phyloP scores from a whole-genome alignment of 1,284 basidiomycete genomes.

The Agroathelia rolfsii region DNA sequence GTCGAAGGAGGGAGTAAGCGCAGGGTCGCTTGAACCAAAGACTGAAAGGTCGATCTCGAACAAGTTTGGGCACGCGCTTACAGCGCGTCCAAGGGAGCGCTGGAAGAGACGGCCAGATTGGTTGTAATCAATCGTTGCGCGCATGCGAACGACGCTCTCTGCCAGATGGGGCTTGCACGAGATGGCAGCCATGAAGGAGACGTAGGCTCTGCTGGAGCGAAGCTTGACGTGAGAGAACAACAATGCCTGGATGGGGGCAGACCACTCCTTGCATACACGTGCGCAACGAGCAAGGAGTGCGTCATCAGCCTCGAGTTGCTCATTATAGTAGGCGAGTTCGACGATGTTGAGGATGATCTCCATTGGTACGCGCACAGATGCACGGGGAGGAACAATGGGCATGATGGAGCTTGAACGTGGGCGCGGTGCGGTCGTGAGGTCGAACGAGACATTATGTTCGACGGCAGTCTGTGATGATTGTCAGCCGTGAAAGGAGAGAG shows the following conservation, averaged over 20 bases:
- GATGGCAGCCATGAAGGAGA: constrained; percentile 42
- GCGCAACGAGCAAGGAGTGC: constrained; percentile 40
- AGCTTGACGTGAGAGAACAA: constrained; percentile 51
- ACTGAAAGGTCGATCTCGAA: constrained; percentile 41
- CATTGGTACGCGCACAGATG: constrained; percentile 32
- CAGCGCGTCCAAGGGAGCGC: constrained; percentile 44
- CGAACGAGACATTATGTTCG: constrained; percentile 28
- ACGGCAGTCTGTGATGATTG: too few species aligned
- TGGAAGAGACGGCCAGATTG: constrained; percentile 49
- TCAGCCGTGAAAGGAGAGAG: too few species aligned
- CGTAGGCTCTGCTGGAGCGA: constrained; percentile 38
- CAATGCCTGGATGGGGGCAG: constrained; percentile 46
- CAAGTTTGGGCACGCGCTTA: constrained; percentile 49
- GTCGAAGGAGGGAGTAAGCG: constrained; percentile 45
- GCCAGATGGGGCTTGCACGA: constrained; percentile 38
- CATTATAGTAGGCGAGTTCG: constrained; percentile 38
- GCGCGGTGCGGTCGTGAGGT: constrained; percentile 17
- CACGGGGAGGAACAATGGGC: constrained; percentile 2
- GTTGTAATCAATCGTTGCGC: constrained; percentile 52
- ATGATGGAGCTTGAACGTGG: constrained; percentile 5
- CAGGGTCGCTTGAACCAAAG: constrained; percentile 34
- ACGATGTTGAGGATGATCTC: constrained; percentile 56
- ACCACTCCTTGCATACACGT: constrained; percentile 58
- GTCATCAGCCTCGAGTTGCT: constrained; percentile 26
- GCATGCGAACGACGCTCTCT: constrained; percentile 41